These are phyloP conservation scores for Pezicula carpinea DNA, from an alignment of 2,329 filamentous ascomycete genomes.

Conservation along the genomic window DNA sequence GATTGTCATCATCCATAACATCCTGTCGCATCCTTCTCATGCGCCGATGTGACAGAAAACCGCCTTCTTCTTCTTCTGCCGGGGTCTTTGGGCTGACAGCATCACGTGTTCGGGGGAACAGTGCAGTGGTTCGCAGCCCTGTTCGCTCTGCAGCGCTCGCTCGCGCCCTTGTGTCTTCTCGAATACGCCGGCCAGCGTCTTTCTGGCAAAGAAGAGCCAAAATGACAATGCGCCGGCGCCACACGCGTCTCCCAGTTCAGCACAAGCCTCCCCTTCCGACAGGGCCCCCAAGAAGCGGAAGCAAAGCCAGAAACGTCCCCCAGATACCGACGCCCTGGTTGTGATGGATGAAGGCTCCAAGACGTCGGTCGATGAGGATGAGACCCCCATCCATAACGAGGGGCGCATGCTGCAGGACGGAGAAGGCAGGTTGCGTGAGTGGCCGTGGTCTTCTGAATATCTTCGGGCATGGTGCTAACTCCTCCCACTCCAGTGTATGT, in stretches of 20 bases:
- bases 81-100: too few species aligned
- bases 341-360: background rate
- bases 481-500: conserved; percentile 15
- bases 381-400: conserved; percentile 4
- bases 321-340: background rate
- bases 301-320: background rate
- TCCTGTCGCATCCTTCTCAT: too few species aligned
- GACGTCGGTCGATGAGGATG: conserved; percentile 2
- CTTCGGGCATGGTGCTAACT: background rate
- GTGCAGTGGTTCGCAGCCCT: conserved; percentile 8
- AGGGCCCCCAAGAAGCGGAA: conserved; percentile 16
- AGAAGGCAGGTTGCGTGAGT: conserved; percentile 4
- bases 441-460: background rate
- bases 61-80: too few species aligned
- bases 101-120: background rate
- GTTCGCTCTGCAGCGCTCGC: conserved; percentile 5
- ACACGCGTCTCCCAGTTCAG: background rate
- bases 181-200: background rate
- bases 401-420: conserved; percentile 8
- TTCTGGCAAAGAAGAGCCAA: background rate
- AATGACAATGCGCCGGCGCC: background rate
- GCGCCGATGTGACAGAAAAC: too few species aligned
- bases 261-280: background rate
- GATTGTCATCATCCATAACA: too few species aligned
- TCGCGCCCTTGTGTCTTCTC: conserved; percentile 4